Conservation (phyloP, 2,329 filamentous ascomycete species). For the Penicillium sp. region DNA sequence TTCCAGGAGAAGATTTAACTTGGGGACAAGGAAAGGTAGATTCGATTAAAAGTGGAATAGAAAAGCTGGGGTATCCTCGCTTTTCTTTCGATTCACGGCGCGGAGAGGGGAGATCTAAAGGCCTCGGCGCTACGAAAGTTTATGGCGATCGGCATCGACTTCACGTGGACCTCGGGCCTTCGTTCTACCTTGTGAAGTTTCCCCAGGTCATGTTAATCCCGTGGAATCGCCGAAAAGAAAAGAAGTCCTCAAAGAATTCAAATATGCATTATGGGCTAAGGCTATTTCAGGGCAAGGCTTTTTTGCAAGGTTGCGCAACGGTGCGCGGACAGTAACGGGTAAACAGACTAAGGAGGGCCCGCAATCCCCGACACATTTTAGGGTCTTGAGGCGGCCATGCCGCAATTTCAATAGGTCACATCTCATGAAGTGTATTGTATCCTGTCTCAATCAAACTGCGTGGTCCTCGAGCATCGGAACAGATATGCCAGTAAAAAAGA, state of each 20-base stretch:
- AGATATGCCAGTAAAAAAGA: slow-evolving; percentile 77
- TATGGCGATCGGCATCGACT: background rate
- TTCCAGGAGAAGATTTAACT: too few relatives aligned
- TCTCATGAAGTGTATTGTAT: slow-evolving; percentile 49
- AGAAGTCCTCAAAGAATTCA: too few relatives aligned
- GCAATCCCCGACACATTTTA: too few relatives aligned
- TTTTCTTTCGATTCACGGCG: background rate
- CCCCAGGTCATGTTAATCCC: background rate
- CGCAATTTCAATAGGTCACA: slow-evolving; percentile 16
- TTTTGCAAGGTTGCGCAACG: too few relatives aligned
- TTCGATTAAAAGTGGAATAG: background rate
- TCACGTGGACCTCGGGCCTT: slow-evolving; percentile 11
- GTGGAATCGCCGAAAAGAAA: slow-evolving; percentile 1
- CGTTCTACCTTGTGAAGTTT: too few relatives aligned
- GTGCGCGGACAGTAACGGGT: too few relatives aligned
- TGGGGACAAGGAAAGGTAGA: background rate
- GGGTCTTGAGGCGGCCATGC: too few relatives aligned
- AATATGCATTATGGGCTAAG: too few relatives aligned
- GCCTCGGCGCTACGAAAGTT: background rate
- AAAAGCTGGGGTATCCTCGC: background rate
- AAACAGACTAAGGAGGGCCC: too few relatives aligned
- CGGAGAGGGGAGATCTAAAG: background rate
- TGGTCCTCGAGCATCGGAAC: slow-evolving; percentile 56
- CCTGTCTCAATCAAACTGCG: slow-evolving; percentile 58
- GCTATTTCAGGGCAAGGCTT: too few relatives aligned